Evolutionary conservation across 768 basidiomycete genomes (phyloP).

Genomic region (Lactarius pseudohatsudake): DNA sequence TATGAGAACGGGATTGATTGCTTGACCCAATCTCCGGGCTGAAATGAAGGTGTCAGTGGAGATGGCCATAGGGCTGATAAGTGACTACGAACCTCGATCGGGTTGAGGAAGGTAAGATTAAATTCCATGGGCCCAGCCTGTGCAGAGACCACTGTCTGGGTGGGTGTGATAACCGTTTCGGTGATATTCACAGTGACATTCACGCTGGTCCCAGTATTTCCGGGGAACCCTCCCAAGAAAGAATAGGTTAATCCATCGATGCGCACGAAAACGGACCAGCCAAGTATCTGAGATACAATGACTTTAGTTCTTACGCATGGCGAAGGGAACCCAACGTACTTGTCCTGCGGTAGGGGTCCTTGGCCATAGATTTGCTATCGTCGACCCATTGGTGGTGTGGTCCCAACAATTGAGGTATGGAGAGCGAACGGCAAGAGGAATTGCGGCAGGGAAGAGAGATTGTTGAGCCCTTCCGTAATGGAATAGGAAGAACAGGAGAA

Average conservation of each 20-base stretch:
- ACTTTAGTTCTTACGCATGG: neutral
- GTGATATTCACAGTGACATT: too few relatives aligned
- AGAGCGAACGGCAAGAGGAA: conserved; percentile 34
- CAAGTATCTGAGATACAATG: conserved; percentile 10
- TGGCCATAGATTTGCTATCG: conserved; percentile 26
- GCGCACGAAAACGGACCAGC: conserved; percentile 24
- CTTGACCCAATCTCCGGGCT: too few relatives aligned
- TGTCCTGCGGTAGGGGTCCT: conserved; percentile 6
- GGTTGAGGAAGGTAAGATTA: too few relatives aligned
- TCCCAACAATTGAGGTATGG: conserved; percentile 34
- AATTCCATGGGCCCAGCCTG: too few relatives aligned
- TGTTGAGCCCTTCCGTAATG: conserved; percentile 9
- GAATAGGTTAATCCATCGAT: conserved; percentile 28
- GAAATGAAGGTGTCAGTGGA: too few relatives aligned
- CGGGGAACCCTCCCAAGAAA: conserved; percentile 23
- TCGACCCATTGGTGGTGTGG: conserved; percentile 3
- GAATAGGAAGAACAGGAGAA: conserved; percentile 1
- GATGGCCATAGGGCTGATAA: too few relatives aligned
- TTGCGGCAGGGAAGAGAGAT: conserved; percentile 29
- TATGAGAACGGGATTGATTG: too few relatives aligned
- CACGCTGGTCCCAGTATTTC: too few relatives aligned
- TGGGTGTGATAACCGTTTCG: too few relatives aligned
- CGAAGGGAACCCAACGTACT: neutral
- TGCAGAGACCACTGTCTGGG: too few relatives aligned
- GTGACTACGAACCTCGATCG: too few relatives aligned